Evolutionary conservation across 225 moss, liverwort and hornwort species (phyloP).

Genomic region (Antitrichia curtipendula): DNA sequence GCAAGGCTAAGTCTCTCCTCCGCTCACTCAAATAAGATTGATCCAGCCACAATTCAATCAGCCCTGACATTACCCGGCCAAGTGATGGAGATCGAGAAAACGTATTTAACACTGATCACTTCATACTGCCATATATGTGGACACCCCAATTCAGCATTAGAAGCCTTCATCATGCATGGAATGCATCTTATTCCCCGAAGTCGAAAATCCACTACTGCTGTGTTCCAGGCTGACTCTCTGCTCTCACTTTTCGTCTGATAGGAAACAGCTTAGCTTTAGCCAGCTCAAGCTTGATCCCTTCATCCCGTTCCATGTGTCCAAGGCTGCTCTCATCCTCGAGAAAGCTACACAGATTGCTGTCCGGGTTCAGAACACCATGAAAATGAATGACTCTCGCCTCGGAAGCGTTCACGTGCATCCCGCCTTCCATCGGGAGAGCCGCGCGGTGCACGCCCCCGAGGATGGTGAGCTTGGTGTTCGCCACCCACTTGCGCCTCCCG

Average conservation of each 20-base stretch:
- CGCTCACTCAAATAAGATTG: background rate
- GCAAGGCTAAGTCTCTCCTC: background rate
- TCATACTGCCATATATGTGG: background rate
- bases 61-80: background rate
- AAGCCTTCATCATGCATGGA: background rate
- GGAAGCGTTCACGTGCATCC: conserved; percentile 23
- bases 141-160: background rate
- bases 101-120: background rate
- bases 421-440: conserved; percentile 7
- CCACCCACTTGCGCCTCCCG: conserved; percentile 51
- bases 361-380: conserved; percentile 6
- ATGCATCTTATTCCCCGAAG: background rate
- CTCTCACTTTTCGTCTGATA: background rate
- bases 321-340: background rate
- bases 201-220: background rate
- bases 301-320: background rate
- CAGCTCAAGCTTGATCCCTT: background rate
- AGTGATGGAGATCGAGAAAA: background rate
- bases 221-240: background rate
- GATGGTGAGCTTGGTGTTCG: conserved; percentile 16
- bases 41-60: background rate
- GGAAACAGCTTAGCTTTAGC: conserved; percentile 4
- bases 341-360: background rate
- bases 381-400: conserved; percentile 34
- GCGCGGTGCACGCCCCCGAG: conserved; percentile 38